These are phyloP conservation scores for Keqinozyma sinolaborantium DNA, from an alignment of 1,139 yeast species.

Conservation along the genomic window DNA sequence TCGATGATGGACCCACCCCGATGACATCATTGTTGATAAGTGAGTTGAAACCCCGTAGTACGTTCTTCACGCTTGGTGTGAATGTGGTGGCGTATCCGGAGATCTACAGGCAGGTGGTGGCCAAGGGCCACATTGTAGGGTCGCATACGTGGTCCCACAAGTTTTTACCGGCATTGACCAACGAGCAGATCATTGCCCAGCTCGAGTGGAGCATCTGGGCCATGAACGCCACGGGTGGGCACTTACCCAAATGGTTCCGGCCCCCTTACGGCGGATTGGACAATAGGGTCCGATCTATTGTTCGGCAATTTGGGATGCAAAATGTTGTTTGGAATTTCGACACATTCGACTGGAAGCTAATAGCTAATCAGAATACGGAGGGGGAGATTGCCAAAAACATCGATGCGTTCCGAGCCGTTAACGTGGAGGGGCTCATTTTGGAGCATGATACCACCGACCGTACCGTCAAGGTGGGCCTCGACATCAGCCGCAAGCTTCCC, in stretches of 20 bases:
- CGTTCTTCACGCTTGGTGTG: slow-evolving; percentile 83
- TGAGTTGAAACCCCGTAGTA: slow-evolving; percentile 49
- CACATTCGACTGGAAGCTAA: slow-evolving; percentile 85
- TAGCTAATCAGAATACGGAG: slow-evolving; percentile 38
- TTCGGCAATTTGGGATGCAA: slow-evolving; percentile 83
- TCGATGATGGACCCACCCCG: slow-evolving; percentile 92
- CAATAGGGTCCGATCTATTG: slow-evolving; percentile 74
- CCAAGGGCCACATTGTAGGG: slow-evolving; percentile 74
- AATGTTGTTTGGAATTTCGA: slow-evolving; percentile 91
- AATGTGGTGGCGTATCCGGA: slow-evolving; percentile 78
- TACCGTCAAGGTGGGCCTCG: slow-evolving; percentile 69
- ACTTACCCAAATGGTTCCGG: slow-evolving; percentile 89
- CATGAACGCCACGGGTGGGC: slow-evolving; percentile 89
- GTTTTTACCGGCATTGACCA: slow-evolving; percentile 70
- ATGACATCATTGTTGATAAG: slow-evolving; percentile 59
- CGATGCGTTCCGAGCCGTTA: slow-evolving; percentile 39
- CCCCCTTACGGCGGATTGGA: slow-evolving; percentile 97
- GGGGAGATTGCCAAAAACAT: slow-evolving; percentile 55
- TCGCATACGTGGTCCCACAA: slow-evolving; percentile 94
- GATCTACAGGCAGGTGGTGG: slow-evolving; percentile 54
- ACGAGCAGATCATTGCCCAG: slow-evolving; percentile 84
- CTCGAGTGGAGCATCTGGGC: slow-evolving; percentile 97
- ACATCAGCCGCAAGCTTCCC: slow-evolving; percentile 40
- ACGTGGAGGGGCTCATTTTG: slow-evolving; percentile 59
- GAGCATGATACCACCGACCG: slow-evolving; percentile 76